A percentile compares a stretch with the other conserved stretches of the same genome.
Evolutionary conservation across 2,329 filamentous ascomycete species (phyloP).

Genomic region (Tolypocladium amazonense): DNA sequence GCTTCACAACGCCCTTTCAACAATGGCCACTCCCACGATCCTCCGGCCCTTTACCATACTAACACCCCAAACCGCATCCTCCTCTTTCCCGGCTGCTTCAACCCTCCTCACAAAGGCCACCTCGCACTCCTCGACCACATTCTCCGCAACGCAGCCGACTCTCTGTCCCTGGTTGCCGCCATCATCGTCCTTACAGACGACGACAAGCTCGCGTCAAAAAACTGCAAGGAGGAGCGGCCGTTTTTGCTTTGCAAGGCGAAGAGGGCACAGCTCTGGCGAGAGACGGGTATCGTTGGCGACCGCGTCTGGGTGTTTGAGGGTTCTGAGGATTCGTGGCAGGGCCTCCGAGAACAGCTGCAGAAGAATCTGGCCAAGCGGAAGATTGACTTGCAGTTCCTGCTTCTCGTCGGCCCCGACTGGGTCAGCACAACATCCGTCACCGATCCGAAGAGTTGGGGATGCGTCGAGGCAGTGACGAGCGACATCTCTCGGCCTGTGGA

Average conservation of each 20-base stretch:
- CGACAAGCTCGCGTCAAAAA: conserved; percentile 11
- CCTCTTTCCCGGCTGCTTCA: conserved; percentile 25
- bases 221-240: conserved; percentile 1
- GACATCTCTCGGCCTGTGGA: conserved; percentile 14
- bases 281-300: background rate
- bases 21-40: background rate
- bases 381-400: conserved; percentile 11
- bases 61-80: conserved; percentile 15
- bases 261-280: conserved; percentile 15
- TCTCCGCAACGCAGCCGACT: conserved; percentile 13
- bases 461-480: conserved; percentile 11
- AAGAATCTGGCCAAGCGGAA: background rate
- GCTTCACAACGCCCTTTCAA: background rate
- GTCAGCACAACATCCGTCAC: conserved; percentile 5
- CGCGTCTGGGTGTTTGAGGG: conserved; percentile 15
- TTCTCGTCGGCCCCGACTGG: conserved; percentile 14
- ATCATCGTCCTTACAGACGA: conserved; percentile 19
- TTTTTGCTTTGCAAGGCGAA: conserved; percentile 10
- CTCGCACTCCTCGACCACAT: conserved; percentile 18
- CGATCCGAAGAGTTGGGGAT: conserved; percentile 11
- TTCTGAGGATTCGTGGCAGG: conserved; percentile 7
- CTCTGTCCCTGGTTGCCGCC: conserved; percentile 18
- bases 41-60: background rate
- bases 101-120: conserved; percentile 25
- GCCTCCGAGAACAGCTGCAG: conserved; percentile 6